Percentiles rank a stretch among this genome's conserved stretches.
These are phyloP conservation scores for Aureobasidium sp. DNA, from an alignment of 2,329 filamentous ascomycete genomes.

Conservation along the genomic window DNA sequence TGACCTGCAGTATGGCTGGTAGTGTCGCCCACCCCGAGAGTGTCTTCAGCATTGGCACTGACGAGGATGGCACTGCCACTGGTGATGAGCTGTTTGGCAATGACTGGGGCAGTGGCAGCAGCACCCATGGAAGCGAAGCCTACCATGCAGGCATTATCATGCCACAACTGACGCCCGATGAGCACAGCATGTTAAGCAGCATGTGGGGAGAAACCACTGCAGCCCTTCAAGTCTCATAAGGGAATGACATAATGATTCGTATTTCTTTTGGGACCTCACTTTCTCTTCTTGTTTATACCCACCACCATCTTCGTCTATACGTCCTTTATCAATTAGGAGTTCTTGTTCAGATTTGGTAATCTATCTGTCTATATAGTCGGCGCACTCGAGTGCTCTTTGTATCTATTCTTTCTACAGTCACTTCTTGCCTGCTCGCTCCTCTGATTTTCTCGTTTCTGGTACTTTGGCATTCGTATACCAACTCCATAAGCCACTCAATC, in stretches of 20 bases:
- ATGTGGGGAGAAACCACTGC: constrained; percentile 9
- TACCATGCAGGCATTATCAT: constrained; percentile 25
- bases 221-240: neutral
- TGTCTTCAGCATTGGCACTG: constrained; percentile 50
- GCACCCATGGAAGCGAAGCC: constrained; percentile 19
- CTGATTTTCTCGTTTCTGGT: neutral
- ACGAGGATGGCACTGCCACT: constrained; percentile 54
- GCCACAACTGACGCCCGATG: constrained; percentile 22
- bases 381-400: neutral
- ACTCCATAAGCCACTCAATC: neutral
- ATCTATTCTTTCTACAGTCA: neutral
- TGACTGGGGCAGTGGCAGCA: constrained; percentile 18
- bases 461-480: neutral
- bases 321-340: neutral
- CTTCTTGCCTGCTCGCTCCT: no score
- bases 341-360: neutral
- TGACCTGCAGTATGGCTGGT: constrained; percentile 1
- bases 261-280: neutral
- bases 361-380: neutral
- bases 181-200: constrained; percentile 17
- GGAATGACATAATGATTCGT: neutral
- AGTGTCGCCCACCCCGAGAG: constrained; percentile 41
- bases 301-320: neutral
- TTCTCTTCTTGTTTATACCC: neutral
- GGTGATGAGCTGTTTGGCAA: constrained; percentile 39